These are phyloP conservation scores for Diaporthe helianthi DNA, from an alignment of 2,329 filamentous ascomycete genomes.

Conservation along the genomic window DNA sequence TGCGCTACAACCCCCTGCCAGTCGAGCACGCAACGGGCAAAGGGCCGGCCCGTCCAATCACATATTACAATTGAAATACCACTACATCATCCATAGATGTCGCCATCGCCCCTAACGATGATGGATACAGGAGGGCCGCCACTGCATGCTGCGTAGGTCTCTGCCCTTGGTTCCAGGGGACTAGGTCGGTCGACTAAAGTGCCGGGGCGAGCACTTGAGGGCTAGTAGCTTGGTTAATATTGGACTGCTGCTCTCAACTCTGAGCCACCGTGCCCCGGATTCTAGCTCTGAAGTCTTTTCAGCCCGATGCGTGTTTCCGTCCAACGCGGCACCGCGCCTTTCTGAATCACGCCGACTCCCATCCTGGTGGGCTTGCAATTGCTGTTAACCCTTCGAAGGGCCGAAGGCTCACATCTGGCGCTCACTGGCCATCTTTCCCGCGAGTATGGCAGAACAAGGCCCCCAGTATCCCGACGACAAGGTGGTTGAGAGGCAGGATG, in stretches of 20 bases:
- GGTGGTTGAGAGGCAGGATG: background rate
- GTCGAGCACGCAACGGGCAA: slow-evolving; percentile 28
- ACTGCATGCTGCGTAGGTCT: background rate
- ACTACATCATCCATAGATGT: slow-evolving; percentile 24
- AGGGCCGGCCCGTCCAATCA: slow-evolving; percentile 28
- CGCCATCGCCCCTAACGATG: slow-evolving; percentile 35
- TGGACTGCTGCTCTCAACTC: background rate
- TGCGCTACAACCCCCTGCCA: background rate
- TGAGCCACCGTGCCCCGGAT: background rate
- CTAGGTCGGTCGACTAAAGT: background rate
- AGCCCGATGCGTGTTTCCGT: background rate
- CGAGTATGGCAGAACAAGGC: slow-evolving; percentile 23
- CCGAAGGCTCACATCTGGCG: background rate
- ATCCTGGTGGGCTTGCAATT: background rate
- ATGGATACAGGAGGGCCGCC: background rate
- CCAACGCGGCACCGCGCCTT: background rate
- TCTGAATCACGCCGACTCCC: background rate
- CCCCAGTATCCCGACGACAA: slow-evolving; percentile 24
- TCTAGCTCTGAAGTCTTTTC: background rate
- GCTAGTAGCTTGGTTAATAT: background rate
- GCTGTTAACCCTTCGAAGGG: background rate
- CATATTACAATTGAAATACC: background rate
- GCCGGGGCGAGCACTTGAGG: background rate
- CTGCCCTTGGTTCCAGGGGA: background rate
- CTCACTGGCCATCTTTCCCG: background rate